phyloP scores from a whole-genome alignment of 768 basidiomycete species.

The Pleurotus sapidus region DNA sequence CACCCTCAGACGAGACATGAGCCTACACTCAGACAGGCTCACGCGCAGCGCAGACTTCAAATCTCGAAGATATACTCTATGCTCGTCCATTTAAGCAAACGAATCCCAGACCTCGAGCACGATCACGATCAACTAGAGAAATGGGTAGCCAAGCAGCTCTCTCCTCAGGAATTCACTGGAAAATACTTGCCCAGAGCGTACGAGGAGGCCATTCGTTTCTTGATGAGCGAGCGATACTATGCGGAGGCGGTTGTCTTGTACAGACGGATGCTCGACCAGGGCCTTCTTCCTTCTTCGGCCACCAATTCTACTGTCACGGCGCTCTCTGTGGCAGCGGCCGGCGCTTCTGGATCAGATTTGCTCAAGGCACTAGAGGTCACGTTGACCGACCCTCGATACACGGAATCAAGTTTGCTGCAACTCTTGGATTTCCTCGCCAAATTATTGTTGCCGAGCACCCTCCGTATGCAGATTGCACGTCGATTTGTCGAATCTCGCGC shows the following conservation, averaged over 20 bases:
- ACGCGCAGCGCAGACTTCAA: neutral
- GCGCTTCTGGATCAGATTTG: conserved; percentile 15
- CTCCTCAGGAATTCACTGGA: neutral
- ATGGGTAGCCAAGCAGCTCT: neutral
- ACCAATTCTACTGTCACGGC: conserved; percentile 41
- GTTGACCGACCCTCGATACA: conserved; percentile 20
- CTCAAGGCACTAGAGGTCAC: conserved; percentile 16
- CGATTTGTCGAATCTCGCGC: conserved; percentile 20
- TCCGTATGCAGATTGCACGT: conserved; percentile 15
- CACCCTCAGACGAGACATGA: neutral
- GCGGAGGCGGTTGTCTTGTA: conserved; percentile 37
- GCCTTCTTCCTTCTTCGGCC: conserved; percentile 31
- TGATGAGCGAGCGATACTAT: conserved; percentile 35
- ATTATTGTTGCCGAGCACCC: conserved; percentile 13
- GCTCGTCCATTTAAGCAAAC: neutral
- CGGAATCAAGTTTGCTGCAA: conserved; percentile 24
- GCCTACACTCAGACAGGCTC: neutral
- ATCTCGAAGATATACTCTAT: neutral
- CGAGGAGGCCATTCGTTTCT: conserved; percentile 34
- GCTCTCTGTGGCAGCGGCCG: conserved; percentile 22
- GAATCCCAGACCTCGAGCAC: neutral
- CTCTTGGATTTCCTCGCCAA: conserved; percentile 19
- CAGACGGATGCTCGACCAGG: conserved; percentile 36
- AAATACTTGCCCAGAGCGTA: conserved; percentile 17
- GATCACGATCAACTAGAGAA: neutral